Base-by-base conservation (phyloP, 306 rosid species). In the Casuarina equisetifolia region DNA sequence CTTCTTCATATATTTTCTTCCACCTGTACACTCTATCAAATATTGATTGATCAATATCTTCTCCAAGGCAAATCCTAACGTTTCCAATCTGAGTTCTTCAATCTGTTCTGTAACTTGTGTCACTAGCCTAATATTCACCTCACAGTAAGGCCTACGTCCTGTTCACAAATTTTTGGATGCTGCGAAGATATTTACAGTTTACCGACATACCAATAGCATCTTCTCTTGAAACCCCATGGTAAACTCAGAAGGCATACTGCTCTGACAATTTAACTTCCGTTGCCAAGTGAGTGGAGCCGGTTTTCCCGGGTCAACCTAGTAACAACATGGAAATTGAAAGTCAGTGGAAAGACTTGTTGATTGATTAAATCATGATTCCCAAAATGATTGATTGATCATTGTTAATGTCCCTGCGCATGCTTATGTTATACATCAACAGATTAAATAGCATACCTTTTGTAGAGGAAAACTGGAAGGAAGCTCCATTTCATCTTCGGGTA, bases 271-370 rank as follows among this genome's bases (percentile, higher is more conserved):
- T 79, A 94, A 61, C 74, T 86, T 89, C 50, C 98, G 85, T 79
- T 90, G 90, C 98, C 98, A 94, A 11, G 94, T 83, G 80, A 94
- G 89, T 36, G 74, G 77, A 16, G 93, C 86, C 68, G 88, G 89
- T 82, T 83, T 84, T 70, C 89, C 90, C 0, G 93, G 88, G 75
- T 86, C 89, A 86, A 87, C 90, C 96, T 87, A 42, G 42, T 8
- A 64, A 66, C 5, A 3, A 9, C 12, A 62, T 4, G 44, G 12
- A 32, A 38, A 62, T 35, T 13, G 32, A 62, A 38, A 36, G 3
- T 61, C 0, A 35, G 32, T 32, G 35, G 3, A 32, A 61, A 61
- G 3, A 61, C 32, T 35, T 35, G 8, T 3, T 32, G 42, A 16
- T 61, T 35, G 42, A 61, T 61, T 12, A 12, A 62, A 11, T 62